Conservation (phyloP, 169 alveolate species). For the Cryptosporidium xiaoi region DNA sequence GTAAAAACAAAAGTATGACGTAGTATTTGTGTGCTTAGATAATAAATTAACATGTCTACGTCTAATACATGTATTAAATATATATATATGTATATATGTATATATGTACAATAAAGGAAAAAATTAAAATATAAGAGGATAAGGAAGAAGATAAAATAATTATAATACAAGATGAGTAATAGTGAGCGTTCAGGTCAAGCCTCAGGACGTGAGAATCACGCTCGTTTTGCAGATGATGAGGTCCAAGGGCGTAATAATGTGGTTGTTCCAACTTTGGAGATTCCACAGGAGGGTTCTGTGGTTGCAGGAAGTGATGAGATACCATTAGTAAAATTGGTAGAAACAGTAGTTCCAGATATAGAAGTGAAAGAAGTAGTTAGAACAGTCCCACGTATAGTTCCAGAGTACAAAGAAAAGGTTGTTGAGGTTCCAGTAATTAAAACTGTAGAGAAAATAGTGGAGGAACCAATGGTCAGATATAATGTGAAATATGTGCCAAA, state of each 20-base stretch:
- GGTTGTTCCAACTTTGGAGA: slow-evolving; percentile 63
- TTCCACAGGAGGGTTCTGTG: slow-evolving; percentile 61
- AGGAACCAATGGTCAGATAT: slow-evolving; percentile 83
- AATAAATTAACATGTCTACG: slow-evolving; percentile 66
- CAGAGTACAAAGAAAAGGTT: slow-evolving; percentile 85
- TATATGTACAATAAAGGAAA: neutral
- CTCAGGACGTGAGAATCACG: slow-evolving; percentile 75
- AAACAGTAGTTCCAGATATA: slow-evolving; percentile 85
- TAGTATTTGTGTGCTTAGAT: slow-evolving; percentile 69
- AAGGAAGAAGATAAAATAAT: slow-evolving; percentile 12
- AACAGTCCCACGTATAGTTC: slow-evolving; percentile 85
- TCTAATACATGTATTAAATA: slow-evolving; percentile 70
- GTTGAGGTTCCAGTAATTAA: slow-evolving; percentile 87
- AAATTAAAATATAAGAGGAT: slow-evolving; percentile 45
- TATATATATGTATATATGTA: no score
- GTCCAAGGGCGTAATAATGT: slow-evolving; percentile 34
- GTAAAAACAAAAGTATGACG: slow-evolving; percentile 63
- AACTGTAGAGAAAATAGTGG: slow-evolving; percentile 84
- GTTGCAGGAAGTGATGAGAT: slow-evolving; percentile 75
- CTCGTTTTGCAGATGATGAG: slow-evolving; percentile 74
- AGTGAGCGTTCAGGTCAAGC: slow-evolving; percentile 75
- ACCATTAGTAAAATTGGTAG: slow-evolving; percentile 84
- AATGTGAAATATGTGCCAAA: slow-evolving; percentile 83
- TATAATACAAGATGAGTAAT: slow-evolving; percentile 64
- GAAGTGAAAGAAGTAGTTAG: slow-evolving; percentile 83